Base-by-base conservation (phyloP, 352 stramenopile species). In the Pythium chondricola region DNA sequence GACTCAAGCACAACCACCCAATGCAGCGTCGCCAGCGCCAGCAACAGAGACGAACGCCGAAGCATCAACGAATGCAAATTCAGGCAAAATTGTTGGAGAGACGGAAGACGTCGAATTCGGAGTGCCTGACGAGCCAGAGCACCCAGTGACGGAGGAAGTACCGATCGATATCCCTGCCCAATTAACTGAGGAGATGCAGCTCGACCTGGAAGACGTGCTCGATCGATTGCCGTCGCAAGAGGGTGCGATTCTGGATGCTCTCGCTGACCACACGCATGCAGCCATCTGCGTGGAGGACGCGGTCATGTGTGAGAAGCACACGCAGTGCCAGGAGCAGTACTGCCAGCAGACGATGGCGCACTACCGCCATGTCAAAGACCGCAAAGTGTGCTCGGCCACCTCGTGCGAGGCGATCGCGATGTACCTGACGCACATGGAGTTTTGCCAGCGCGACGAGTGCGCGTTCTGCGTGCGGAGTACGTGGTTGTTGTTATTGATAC, bases 391-490 rank as follows among this genome's bases (percentile, higher is more conserved):
- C 29, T 27, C 48, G 0, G 61, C 56, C 16, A 22, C 35, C 8
- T 46, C 39, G 25, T 74, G 65, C 26, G 43, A 56, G 35, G 7
- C 40, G 14, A 65, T 63, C n/a, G 39, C 51, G 3, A 48, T 52
- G 29, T 66, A 67, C 24, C n/a, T 59, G 22, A 21, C 53, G 21
- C 65, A 74, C 52, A 65, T 63, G 44, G 25, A 54, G 22, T 39
- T 37, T 18, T 74, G 65, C 38, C 40, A 38, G 3, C 18, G 20
- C 3, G 8, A 21, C 6, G 17, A 6, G 14, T 74, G 65, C 41
- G 48, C 63, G 35, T 69, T 74, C 42, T 74, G 65, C 40, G 48
- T 74, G 16, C 54, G 65, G 64, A 61, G 65, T 74, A 40, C 13
- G 59, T 58, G 3, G 1, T 3, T 5, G 11, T 14, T 8, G 32